Evolutionary conservation across 1,284 basidiomycete species (phyloP).

Genomic region (Fomitopsis palustris): DNA sequence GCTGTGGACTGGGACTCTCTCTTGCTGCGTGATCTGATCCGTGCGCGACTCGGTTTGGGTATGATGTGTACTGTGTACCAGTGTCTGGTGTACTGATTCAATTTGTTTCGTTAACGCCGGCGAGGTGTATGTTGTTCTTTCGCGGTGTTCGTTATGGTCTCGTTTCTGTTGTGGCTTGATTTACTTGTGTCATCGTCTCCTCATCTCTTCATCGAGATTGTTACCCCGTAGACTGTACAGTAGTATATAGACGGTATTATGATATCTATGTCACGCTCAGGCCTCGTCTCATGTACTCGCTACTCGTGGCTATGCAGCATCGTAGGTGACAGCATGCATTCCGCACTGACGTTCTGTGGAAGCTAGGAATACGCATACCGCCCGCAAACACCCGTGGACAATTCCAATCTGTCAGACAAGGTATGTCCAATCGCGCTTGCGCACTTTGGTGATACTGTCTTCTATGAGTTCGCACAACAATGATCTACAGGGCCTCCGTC

Average conservation of each 20-base stretch:
- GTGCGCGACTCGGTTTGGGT: not conserved
- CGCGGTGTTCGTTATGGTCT: not conserved
- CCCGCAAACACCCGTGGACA: no score
- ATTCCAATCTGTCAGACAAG: no score
- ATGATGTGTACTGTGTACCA: not conserved
- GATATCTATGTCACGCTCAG: not conserved
- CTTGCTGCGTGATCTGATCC: no score
- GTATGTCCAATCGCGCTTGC: no score
- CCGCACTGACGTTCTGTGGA: no score
- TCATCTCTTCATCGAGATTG: not conserved
- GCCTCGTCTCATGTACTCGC: not conserved
- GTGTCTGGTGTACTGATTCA: not conserved
- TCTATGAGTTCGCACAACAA: no score
- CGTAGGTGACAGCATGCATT: not conserved
- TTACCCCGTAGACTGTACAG: not conserved
- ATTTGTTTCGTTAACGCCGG: not conserved
- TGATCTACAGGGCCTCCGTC: not conserved
- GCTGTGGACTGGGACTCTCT: not conserved
- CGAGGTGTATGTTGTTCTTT: not conserved
- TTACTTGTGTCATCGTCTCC: not conserved
- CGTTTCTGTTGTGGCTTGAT: no score
- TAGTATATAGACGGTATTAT: not conserved
- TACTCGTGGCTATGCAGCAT: not conserved
- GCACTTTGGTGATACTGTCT: no score
- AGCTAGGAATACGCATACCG: no score